Conservation (phyloP, 2,329 filamentous ascomycete species). For the Madurella mycetomatis region DNA sequence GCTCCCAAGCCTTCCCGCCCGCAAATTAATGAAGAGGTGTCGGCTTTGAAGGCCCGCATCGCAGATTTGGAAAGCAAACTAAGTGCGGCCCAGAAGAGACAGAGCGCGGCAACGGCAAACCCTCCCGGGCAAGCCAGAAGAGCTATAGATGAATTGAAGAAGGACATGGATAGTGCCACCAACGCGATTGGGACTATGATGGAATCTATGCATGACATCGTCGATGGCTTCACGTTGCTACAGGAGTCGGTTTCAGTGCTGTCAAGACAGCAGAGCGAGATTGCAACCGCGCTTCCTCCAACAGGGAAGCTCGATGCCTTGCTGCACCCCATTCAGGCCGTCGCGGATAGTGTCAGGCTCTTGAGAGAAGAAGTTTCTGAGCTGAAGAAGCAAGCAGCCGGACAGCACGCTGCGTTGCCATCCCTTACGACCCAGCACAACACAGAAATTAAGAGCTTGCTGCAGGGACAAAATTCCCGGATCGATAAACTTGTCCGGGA, state of each 20-base stretch:
- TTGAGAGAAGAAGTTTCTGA: conserved; percentile 13
- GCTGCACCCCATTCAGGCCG: conserved; percentile 10
- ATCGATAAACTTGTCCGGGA: conserved; percentile 12
- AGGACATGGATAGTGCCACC: conserved; percentile 9
- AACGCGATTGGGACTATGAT: conserved; percentile 16
- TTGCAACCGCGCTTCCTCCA: not conserved
- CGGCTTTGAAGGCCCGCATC: conserved; percentile 1
- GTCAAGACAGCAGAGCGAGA: conserved; percentile 1
- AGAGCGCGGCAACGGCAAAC: not conserved
- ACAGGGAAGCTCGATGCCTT: conserved; percentile 1
- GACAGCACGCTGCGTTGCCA: not conserved
- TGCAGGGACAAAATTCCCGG: conserved; percentile 15
- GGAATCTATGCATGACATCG: conserved; percentile 22
- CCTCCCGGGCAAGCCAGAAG: not conserved
- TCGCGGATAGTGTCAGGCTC: conserved; percentile 1
- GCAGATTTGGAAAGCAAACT: conserved; percentile 12
- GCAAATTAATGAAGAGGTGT: conserved; percentile 1
- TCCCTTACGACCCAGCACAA: not conserved
- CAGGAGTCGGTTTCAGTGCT: conserved; percentile 12
- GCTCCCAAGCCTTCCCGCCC: not conserved
- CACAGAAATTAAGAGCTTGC: conserved; percentile 4
- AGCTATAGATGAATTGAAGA: conserved; percentile 2
- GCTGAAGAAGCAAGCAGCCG: conserved; percentile 8
- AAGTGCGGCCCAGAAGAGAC: conserved; percentile 7
- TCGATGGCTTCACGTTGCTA: conserved; percentile 13